Percentiles rank a stretch among this genome's conserved stretches.
Conservation (phyloP, 106 monocot genomes). For the Dendrobium officinale region DNA sequence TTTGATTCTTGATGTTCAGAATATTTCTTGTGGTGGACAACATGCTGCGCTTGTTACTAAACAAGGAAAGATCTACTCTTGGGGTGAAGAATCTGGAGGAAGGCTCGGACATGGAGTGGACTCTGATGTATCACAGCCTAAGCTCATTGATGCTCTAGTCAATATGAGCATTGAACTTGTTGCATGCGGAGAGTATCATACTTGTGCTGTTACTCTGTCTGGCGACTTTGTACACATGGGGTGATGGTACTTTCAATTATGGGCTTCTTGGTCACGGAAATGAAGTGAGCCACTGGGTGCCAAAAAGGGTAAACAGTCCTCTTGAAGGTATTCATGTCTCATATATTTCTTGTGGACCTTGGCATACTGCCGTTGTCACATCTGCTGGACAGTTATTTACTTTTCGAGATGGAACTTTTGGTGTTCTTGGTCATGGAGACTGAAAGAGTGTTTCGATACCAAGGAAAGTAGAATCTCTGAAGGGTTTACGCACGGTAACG, state of each 20-base stretch:
- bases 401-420: constrained; percentile 80
- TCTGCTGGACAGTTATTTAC: constrained; percentile 73
- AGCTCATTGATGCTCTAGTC: constrained; percentile 72
- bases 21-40: constrained; percentile 70
- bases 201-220: constrained; percentile 76
- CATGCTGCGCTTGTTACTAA: constrained; percentile 89
- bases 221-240: constrained; percentile 80
- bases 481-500: constrained; percentile 30
- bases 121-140: constrained; percentile 84
- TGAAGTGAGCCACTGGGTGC: constrained; percentile 64
- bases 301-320: constrained; percentile 63
- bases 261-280: constrained; percentile 70
- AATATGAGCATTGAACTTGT: constrained; percentile 81
- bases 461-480: constrained; percentile 65
- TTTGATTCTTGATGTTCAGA: constrained; percentile 91
- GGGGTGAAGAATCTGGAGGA: constrained; percentile 97
- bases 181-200: constrained; percentile 79
- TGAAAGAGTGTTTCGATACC: constrained; percentile 49
- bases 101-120: constrained; percentile 90
- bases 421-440: constrained; percentile 86
- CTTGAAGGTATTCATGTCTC: constrained; percentile 72
- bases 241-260: constrained; percentile 61
- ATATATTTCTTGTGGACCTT: constrained; percentile 72
- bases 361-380: constrained; percentile 79
- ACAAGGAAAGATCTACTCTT: constrained; percentile 91